Percentiles rank a stretch among this genome's conserved stretches.
Evolutionary conservation across 306 rosid species (phyloP).

Genomic region (Pueraria montana): DNA sequence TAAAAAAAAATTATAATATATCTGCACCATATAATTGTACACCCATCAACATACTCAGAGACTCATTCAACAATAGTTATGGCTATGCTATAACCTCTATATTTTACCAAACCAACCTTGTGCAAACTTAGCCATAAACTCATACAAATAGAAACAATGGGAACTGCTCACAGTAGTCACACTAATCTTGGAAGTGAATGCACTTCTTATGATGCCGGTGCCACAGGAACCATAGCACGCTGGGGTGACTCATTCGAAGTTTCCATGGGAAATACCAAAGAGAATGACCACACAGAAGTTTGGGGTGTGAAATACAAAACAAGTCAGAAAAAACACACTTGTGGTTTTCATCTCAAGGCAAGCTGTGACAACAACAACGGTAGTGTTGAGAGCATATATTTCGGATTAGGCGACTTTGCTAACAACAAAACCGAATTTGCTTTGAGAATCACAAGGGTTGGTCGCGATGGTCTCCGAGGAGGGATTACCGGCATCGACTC

Average conservation of each 20-base stretch:
- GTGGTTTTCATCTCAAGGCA: slow-evolving; percentile 41
- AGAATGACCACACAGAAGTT: slow-evolving; percentile 24
- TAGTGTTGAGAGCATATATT: slow-evolving; percentile 24
- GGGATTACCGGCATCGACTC: slow-evolving; percentile 38
- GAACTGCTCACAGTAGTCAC: slow-evolving; percentile 26
- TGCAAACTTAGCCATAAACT: neutral
- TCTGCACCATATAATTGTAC: neutral
- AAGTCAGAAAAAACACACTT: neutral
- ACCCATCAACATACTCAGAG: neutral
- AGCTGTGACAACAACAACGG: neutral
- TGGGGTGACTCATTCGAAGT: slow-evolving; percentile 39
- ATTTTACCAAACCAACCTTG: neutral
- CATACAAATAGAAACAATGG: neutral
- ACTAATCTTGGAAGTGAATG: slow-evolving; percentile 41
- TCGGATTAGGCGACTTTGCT: slow-evolving; percentile 17
- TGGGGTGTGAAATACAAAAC: slow-evolving; percentile 43
- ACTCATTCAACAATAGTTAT: neutral
- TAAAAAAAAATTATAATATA: neutral
- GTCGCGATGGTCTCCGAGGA: slow-evolving; percentile 13
- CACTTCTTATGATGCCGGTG: slow-evolving; percentile 7
- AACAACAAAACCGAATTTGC: slow-evolving; percentile 29
- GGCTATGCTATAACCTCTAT: neutral
- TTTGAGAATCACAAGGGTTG: slow-evolving; percentile 8
- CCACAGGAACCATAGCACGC: slow-evolving; percentile 14
- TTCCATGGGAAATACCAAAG: slow-evolving; percentile 34